Base-by-base conservation (phyloP, 2,329 filamentous ascomycete genomes). In the Pseudopyrenochaeta lycopersici region DNA sequence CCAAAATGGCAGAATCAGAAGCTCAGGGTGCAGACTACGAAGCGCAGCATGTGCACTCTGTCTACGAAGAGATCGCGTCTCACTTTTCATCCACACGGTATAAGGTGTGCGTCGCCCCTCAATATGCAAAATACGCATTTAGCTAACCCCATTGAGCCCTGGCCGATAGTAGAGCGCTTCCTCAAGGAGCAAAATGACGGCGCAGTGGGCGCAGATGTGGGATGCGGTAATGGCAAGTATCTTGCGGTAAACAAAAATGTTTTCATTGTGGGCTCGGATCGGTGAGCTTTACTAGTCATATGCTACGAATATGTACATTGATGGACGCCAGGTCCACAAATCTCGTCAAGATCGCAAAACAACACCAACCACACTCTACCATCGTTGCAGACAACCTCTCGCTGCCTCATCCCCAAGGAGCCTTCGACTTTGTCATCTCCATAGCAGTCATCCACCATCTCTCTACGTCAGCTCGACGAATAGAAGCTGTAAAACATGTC, bases 161-260 rank as follows among this genome's bases (percentile, higher is more conserved):
- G 95, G 95, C 95, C 95, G 18, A 89, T 96, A 64, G 90, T 98
- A 50, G 86, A 92, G 58, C 81, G 81, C 31, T 98, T 97, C 74
- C 84, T 98, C 31, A 78, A 81, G 44, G 79, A 80, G 29, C 84
- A 90, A 42, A 72, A 82, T 0, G 78, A 87, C 11, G 94, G 93
- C 21, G 85, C 90, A 44, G 78, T 98, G 50, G 95, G 95, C 9
- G 82, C 97, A 29, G 95, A 99, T 76, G 83, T 98, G 51, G 95
- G 95, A 56, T 98, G 95, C 77, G 95, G 95, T 54, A 99, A 99
- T 78, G 95, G 95, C 64, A 98, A 98, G 81, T 97, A 98, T 75
- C 81, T 98, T 56, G 81, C 84, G 55, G 90, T 96, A 52, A 96
- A 96, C 77, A 83, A 82, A 18, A 78, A 85, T 65, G 78, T 97